phyloP scores from a whole-genome alignment of 75 land plant genomes.

The Ceratopteris richardii region DNA sequence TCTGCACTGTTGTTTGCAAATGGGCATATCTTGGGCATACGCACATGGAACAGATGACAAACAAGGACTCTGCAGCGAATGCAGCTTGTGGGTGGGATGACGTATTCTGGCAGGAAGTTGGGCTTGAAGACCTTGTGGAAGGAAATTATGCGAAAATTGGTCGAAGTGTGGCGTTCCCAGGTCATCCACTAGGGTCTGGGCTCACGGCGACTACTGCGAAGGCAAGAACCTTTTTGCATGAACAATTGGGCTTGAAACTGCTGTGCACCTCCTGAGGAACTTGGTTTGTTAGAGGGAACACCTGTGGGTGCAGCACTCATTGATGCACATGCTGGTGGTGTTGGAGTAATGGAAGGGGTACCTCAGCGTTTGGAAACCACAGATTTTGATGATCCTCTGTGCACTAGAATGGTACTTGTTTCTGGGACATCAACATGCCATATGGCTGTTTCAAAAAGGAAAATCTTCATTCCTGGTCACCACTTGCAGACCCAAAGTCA shows the following conservation, averaged over 20 bases:
- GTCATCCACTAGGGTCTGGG: slow-evolving; percentile 88
- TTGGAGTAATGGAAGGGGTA: slow-evolving; percentile 82
- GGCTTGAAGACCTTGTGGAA: slow-evolving; percentile 87
- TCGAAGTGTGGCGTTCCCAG: slow-evolving; percentile 92
- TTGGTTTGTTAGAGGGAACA: slow-evolving; percentile 72
- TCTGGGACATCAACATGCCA: too few relatives aligned
- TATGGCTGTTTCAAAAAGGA: slow-evolving; percentile 71
- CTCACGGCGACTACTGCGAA: slow-evolving; percentile 74
- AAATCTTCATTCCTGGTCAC: slow-evolving; percentile 90
- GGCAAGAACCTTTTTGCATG: slow-evolving; percentile 48
- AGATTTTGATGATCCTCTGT: slow-evolving; percentile 45
- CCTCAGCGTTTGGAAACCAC: slow-evolving; percentile 29
- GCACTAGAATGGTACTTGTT: slow-evolving; percentile 81
- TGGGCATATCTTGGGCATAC: slow-evolving; percentile 98
- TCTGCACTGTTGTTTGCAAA: slow-evolving; percentile 92
- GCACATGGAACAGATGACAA: slow-evolving; percentile 54
- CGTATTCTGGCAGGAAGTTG: slow-evolving; percentile 92
- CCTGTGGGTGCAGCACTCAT: slow-evolving; percentile 86
- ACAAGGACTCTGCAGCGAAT: slow-evolving; percentile 53
- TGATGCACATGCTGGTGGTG: slow-evolving; percentile 99
- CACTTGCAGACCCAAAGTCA: slow-evolving; percentile 80
- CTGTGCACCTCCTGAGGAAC: slow-evolving; percentile 28
- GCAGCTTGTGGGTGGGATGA: slow-evolving; percentile 99
- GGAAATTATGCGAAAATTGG: slow-evolving; percentile 92
- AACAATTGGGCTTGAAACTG: slow-evolving; percentile 7